Evolutionary conservation across 352 stramenopile genomes (phyloP).

Genomic region (Pythium periplocum): DNA sequence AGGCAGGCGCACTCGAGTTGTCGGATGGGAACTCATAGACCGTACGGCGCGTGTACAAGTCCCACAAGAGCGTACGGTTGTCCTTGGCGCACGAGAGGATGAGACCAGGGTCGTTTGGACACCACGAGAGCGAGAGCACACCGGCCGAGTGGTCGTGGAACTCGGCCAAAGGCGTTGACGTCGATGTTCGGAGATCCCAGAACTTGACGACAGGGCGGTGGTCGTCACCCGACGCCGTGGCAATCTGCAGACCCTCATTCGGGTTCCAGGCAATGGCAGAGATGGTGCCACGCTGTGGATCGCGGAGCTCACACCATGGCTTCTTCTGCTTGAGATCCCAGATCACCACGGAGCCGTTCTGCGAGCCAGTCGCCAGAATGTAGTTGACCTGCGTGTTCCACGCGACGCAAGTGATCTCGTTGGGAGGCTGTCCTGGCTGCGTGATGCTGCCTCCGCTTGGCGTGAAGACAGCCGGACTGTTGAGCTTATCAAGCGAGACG

Average conservation of each 20-base stretch:
- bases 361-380: slow-evolving; percentile 94
- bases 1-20: slow-evolving; percentile 41
- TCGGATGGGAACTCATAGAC: slow-evolving; percentile 93
- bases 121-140: slow-evolving; percentile 97
- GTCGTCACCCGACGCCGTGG: slow-evolving; percentile 95
- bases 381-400: slow-evolving; percentile 99
- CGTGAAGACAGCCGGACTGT: slow-evolving; percentile 87
- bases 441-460: slow-evolving; percentile 60
- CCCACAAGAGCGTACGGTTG: slow-evolving; percentile 98
- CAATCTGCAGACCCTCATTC: slow-evolving; percentile 95
- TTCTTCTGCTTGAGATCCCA: slow-evolving; percentile 99
- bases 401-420: slow-evolving; percentile 88
- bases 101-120: slow-evolving; percentile 92
- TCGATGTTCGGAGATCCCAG: slow-evolving; percentile 98
- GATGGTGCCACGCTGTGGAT: slow-evolving; percentile 83
- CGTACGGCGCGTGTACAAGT: slow-evolving; percentile 92
- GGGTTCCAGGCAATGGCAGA: slow-evolving; percentile 97
- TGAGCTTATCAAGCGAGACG: slow-evolving; percentile 90
- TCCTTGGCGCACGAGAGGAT: slow-evolving; percentile 95
- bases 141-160: slow-evolving; percentile 94
- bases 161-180: slow-evolving; percentile 94
- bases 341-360: slow-evolving; percentile 93
- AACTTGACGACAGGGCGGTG: slow-evolving; percentile 95
- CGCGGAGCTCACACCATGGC: slow-evolving; percentile 96
- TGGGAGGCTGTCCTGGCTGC: slow-evolving; percentile 60